Percentiles rank a stretch among this genome's conserved stretches.
phyloP scores from a whole-genome alignment of 78 protist species.

The Dictyostelium intermedium region DNA sequence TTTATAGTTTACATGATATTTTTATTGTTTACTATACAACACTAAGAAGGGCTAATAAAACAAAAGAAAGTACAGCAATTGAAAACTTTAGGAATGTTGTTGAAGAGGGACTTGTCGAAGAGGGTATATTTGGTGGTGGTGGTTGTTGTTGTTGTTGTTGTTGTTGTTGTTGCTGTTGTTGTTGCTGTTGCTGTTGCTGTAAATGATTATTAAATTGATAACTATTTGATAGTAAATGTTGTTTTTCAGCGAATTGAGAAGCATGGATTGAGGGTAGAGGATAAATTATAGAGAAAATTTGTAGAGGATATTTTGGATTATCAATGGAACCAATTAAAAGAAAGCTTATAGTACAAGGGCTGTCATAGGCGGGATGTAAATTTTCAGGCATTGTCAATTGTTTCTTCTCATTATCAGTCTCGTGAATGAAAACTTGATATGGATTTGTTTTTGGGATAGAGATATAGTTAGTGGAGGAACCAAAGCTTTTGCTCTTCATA shows the following conservation, averaged over 20 bases:
- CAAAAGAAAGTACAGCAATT: conserved; percentile 29
- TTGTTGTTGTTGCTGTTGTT: neutral
- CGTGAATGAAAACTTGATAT: conserved; percentile 25
- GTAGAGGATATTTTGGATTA: conserved; percentile 11
- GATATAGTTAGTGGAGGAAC: conserved; percentile 19
- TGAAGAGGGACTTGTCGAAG: conserved; percentile 2
- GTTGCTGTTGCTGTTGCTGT: neutral
- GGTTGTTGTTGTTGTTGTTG: neutral
- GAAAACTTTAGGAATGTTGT: conserved; percentile 25
- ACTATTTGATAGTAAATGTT: neutral
- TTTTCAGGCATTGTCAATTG: conserved; percentile 1
- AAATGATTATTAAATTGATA: neutral
- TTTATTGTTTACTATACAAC: neutral
- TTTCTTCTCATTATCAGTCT: conserved; percentile 10
- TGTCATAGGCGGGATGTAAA: neutral
- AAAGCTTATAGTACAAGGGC: neutral
- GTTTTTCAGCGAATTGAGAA: neutral
- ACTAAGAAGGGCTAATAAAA: conserved; percentile 25
- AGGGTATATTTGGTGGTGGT: neutral
- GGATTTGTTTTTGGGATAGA: conserved; percentile 30
- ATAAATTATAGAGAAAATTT: neutral
- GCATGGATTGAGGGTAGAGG: conserved; percentile 2
- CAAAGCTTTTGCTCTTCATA: neutral
- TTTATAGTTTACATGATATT: neutral
- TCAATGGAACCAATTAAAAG: conserved; percentile 17